Base-by-base conservation (phyloP, 129 eudicot genomes). In the Glebionis coronaria region DNA sequence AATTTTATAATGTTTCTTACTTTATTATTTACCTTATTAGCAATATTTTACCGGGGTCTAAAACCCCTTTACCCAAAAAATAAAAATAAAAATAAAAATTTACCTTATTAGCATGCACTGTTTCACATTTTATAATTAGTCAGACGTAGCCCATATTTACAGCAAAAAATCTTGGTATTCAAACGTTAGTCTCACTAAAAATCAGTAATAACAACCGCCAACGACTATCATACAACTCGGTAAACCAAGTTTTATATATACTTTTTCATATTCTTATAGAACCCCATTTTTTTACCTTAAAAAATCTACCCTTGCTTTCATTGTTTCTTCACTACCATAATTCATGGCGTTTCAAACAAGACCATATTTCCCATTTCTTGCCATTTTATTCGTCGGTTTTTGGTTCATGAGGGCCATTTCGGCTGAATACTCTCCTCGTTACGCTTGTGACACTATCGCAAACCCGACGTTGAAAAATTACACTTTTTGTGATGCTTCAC, bases 361-460 rank as follows among this genome's bases (percentile, higher is more conserved):
- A 40, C 27, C 44, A 68, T 28, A 23, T 18, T 11, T 27, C 40
- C 47, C 74, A 3, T 49, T 59, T 45, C 50, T 60, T 4, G 7
- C 15, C 63, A 51, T 61, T 25, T 42, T 68, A 21, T 68, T 67
- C 56, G 23, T 75, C n/a, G 27, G n/a, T 19, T 25, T 54, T 3
- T 75, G 35, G 2, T 68, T 25, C 12, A 44, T 16, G 7, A 55
- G 27, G 11, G 5, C 59, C 1, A 64, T 51, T 68, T 60, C 44
- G 0, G 54, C 79, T 3, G 44, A 58, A 21, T 64, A 73, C 52
- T 13, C 80, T 2, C 65, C 75, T n/a, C 47, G 42, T 23, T 78
- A 75, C 19, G 87, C 87, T 4, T 82, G 87, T 12, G 82, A 75
- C 59, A 61, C 57, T 0, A 27, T 21, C 25, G 49, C 31, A 56